Evolutionary conservation across 1,284 basidiomycete species (phyloP), one percentile per base, ranked within the genome.

Genomic region (Omphalotus olearius): DNA sequence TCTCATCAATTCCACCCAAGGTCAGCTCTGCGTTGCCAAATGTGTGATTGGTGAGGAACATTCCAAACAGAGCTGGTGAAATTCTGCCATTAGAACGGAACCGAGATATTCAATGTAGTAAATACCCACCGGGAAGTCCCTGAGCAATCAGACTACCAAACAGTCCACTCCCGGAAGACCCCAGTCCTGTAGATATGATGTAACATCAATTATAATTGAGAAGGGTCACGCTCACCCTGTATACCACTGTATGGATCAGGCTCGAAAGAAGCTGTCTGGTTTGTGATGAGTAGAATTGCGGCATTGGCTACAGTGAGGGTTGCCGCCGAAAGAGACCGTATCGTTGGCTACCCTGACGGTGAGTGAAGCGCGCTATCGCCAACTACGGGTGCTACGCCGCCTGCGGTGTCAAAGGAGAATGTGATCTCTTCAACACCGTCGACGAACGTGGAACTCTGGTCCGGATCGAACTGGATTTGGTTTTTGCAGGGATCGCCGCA

Each of bases 371-470:
- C 53, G 45, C 59, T 55, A 20, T 48, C 30, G 6, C 53, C 55
- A 13, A 78, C 65, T 7, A 80, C 76, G 7, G 80, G 79, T 57
- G 79, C 75, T 3, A 82, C 78, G 25, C 78, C 77, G 37, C 78
- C 77, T 16, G 79, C 79, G 1, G 79, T 81, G 11, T 68, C 66
- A 59, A 83, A 81, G 9, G 69, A 71, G 50, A 79, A 73, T 14
- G 67, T 69, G 38, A 57, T 64, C 2, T 66, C 69, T 17, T 63
- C 61, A 39, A 70, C 69, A 6, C 67, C 68, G 57, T 75, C 71
- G 17, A 74, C 65, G 55, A 76, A 82, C 0, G 79, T 80, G 7
- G 74, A 74, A 55, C 76, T 79, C 58, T 70, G 68, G 0, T 67
- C 64, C 0, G 72, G 58, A 59, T 80, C 67, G 57, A 81, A 81